phyloP scores from a whole-genome alignment of 805 yeast species.

The Saccharomyces jurei region DNA sequence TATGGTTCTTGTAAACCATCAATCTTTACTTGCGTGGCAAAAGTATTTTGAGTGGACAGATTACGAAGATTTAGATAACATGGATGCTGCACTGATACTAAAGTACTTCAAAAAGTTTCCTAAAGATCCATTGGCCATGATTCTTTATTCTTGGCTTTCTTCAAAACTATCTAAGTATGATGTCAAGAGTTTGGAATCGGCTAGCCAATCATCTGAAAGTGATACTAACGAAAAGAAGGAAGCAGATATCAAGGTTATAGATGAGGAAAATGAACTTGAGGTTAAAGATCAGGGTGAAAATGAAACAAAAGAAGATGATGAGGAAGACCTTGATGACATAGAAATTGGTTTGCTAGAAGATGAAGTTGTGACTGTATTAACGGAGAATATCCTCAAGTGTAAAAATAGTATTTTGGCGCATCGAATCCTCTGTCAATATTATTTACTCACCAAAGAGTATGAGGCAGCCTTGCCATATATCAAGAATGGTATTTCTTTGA shows the following conservation, averaged over 20 bases:
- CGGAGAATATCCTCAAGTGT: slow-evolving; percentile 42
- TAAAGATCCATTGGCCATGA: slow-evolving; percentile 51
- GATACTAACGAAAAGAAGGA: slow-evolving; percentile 20
- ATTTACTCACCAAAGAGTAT: slow-evolving; percentile 54
- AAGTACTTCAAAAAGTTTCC: slow-evolving; percentile 51
- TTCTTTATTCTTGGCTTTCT: slow-evolving; percentile 52
- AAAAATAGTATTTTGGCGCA: slow-evolving; percentile 49
- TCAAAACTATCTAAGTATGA: slow-evolving; percentile 65
- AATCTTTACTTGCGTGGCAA: slow-evolving; percentile 62
- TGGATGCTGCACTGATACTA: slow-evolving; percentile 41
- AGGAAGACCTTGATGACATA: slow-evolving; percentile 20
- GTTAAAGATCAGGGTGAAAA: slow-evolving; percentile 7
- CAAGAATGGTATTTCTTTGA: slow-evolving; percentile 47
- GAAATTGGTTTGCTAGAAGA: slow-evolving; percentile 28
- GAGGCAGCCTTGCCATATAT: slow-evolving; percentile 53
- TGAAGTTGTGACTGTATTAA: slow-evolving; percentile 43
- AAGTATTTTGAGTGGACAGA: slow-evolving; percentile 70
- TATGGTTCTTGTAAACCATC: slow-evolving; percentile 60
- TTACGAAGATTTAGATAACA: slow-evolving; percentile 37
- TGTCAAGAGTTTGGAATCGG: slow-evolving; percentile 20
- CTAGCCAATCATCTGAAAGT: slow-evolving; percentile 15
- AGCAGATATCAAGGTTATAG: slow-evolving; percentile 2
- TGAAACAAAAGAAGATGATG: slow-evolving; percentile 7
- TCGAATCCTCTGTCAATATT: slow-evolving; percentile 56
- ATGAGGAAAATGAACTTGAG: background rate